These are phyloP conservation scores for Saksenaea vasiformis DNA, from an alignment of 371 early-diverging fungal genomes.

Conservation along the genomic window DNA sequence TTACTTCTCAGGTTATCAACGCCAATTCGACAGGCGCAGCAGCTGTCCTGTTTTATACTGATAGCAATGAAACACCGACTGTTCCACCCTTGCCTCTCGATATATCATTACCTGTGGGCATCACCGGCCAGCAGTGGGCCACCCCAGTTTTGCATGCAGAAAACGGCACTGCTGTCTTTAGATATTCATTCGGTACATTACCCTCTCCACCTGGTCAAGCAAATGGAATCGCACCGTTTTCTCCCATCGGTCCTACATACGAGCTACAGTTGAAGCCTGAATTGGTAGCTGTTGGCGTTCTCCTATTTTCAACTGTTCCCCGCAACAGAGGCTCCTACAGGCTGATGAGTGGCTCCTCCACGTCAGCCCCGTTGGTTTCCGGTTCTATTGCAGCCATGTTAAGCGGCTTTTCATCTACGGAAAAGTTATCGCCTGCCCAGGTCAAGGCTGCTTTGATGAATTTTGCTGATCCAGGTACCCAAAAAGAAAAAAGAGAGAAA, in stretches of 20 bases:
- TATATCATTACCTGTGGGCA: slow-evolving; percentile 34
- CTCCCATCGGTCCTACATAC: slow-evolving; percentile 49
- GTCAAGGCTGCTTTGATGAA: slow-evolving; percentile 31
- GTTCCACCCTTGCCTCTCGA: neutral
- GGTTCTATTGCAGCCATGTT: slow-evolving; percentile 61
- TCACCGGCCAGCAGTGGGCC: slow-evolving; percentile 36
- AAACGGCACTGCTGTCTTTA: neutral
- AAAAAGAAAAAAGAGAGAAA: slow-evolving; percentile 8
- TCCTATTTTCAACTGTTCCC: slow-evolving; percentile 68
- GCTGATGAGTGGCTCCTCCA: slow-evolving; percentile 62
- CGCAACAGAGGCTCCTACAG: slow-evolving; percentile 47
- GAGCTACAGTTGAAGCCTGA: slow-evolving; percentile 58
- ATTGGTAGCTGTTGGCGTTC: slow-evolving; percentile 65
- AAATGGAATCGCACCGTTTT: slow-evolving; percentile 33
- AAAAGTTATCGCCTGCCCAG: slow-evolving; percentile 20
- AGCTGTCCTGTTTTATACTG: slow-evolving; percentile 50
- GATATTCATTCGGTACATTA: neutral
- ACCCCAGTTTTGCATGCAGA: slow-evolving; percentile 7
- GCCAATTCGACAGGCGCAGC: slow-evolving; percentile 49
- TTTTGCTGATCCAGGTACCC: slow-evolving; percentile 39
- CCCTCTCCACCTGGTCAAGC: neutral
- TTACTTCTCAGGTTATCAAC: no score
- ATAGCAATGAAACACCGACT: slow-evolving; percentile 12
- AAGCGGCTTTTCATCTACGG: slow-evolving; percentile 29
- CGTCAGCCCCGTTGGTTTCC: slow-evolving; percentile 68